These are phyloP conservation scores for Cercophora samala DNA, from an alignment of 495 filamentous ascomycete genomes.

Conservation along the genomic window DNA sequence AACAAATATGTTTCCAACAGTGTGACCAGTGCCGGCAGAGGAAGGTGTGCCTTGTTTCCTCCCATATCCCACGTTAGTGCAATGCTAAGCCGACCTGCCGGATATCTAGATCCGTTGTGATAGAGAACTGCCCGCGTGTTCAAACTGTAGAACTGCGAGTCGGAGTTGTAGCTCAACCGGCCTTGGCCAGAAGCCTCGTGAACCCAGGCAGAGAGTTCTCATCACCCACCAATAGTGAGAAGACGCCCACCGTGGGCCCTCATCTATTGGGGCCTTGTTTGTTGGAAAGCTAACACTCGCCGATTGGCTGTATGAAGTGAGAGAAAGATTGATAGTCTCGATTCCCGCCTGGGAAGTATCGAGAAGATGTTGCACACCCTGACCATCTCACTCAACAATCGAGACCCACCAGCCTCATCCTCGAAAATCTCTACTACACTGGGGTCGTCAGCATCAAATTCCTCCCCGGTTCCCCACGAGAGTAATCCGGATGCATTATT, in stretches of 20 bases:
- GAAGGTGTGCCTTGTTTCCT: constrained; percentile 26
- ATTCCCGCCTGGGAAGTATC: constrained; percentile 58
- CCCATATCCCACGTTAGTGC: neutral
- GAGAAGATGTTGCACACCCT: constrained; percentile 50
- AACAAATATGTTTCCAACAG: constrained; percentile 8
- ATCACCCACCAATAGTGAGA: constrained; percentile 68
- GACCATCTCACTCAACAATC: constrained; percentile 27
- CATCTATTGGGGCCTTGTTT: neutral
- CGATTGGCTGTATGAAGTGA: constrained; percentile 44
- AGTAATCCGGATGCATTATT: constrained; percentile 9
- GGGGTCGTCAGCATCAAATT: neutral
- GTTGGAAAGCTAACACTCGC: neutral
- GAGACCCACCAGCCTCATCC: constrained; percentile 4
- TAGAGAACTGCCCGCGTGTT: constrained; percentile 59
- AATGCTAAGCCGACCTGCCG: neutral
- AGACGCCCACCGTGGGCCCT: neutral
- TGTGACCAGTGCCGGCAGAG: constrained; percentile 37
- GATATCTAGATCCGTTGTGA: constrained; percentile 60
- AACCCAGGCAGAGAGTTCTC: constrained; percentile 59
- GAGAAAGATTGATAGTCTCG: constrained; percentile 65
- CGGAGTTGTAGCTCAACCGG: constrained; percentile 56
- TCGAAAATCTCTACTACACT: constrained; percentile 3
- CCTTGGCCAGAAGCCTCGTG: constrained; percentile 55
- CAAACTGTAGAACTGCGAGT: constrained; percentile 61
- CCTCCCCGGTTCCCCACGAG: constrained; percentile 10